These are phyloP conservation scores for Suillus lakei DNA, from an alignment of 768 basidiomycete genomes.

Conservation along the genomic window DNA sequence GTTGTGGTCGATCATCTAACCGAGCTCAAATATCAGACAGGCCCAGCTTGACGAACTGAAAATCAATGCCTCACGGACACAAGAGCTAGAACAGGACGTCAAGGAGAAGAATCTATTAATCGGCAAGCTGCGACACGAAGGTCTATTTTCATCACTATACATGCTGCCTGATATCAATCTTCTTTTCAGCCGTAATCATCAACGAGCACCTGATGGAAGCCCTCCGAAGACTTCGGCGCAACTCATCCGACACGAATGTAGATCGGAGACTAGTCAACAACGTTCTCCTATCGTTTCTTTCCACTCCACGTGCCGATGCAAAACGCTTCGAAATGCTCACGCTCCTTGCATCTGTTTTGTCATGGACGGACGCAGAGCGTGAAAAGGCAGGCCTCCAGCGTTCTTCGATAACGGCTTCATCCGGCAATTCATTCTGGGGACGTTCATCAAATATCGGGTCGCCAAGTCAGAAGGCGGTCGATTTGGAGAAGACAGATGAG, in stretches of 20 bases:
- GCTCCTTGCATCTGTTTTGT: slow-evolving; percentile 86
- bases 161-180: slow-evolving; percentile 9
- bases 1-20: neutral
- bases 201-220: slow-evolving; percentile 99
- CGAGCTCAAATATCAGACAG: slow-evolving; percentile 40
- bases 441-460: slow-evolving; percentile 33
- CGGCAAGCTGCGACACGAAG: slow-evolving; percentile 95
- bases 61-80: slow-evolving; percentile 65
- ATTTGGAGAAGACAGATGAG: slow-evolving; percentile 81
- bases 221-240: slow-evolving; percentile 88
- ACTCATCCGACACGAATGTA: slow-evolving; percentile 84
- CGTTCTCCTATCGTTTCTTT: slow-evolving; percentile 87
- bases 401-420: slow-evolving; percentile 28
- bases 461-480: slow-evolving; percentile 45
- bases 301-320: slow-evolving; percentile 87
- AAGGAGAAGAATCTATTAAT: slow-evolving; percentile 96
- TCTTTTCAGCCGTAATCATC: slow-evolving; percentile 82
- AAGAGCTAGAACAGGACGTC: slow-evolving; percentile 84
- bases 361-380: slow-evolving; percentile 89
- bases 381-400: slow-evolving; percentile 90
- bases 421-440: slow-evolving; percentile 29
- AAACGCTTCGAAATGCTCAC: slow-evolving; percentile 98
- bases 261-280: slow-evolving; percentile 95
- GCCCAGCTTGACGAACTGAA: slow-evolving; percentile 76
- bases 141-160: slow-evolving; percentile 44